Evolutionary conservation across 306 rosid species (phyloP), one percentile per base, ranked within the genome.

Genomic region (Morella rubra): DNA sequence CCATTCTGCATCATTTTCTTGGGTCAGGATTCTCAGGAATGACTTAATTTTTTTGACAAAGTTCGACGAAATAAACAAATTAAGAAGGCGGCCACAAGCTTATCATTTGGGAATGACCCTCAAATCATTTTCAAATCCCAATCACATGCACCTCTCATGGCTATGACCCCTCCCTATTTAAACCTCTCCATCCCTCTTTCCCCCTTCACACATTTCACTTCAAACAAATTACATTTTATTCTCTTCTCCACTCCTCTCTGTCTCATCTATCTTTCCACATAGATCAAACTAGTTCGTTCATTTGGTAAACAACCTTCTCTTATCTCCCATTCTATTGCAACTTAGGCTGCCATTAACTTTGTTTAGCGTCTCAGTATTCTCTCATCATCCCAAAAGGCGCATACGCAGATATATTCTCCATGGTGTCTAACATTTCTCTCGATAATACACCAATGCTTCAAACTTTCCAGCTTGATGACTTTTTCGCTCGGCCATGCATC

Each of bases 401-500:
- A 56, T 15, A 61, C 3, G 5, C 18, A 15, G 9, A 7, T 5
- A 84, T 59, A 67, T 79, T 44, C 12, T 13, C 11, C 40, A 69
- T 40, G 53, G 41, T 81, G 86, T 85, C 77, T 6, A 82, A 76
- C 76, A 76, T 79, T 75, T 58, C 80, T 81, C 77, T 79, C 10
- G 84, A 73, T 76, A 84, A 81, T 77, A 87, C 87, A 78, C 85
- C 87, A 69, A 66, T 80, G 86, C 78, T 76, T 46, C 81, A 74
- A 71, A 69, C 59, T 42, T 82, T 80, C 1, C 81, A 84, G 52
- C 85, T 88, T 0, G 87, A 83, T n/a, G 77, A 76, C 44, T 65
- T 86, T 1, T 83, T 92, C 69, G 69, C 86, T 66, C 83, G 79
- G 46, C 80, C 86, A 2, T 88, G 96, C 77, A 82, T 88, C 27